Conservation (phyloP, 2,329 filamentous ascomycete species). For the Botrytis pseudocinerea region DNA sequence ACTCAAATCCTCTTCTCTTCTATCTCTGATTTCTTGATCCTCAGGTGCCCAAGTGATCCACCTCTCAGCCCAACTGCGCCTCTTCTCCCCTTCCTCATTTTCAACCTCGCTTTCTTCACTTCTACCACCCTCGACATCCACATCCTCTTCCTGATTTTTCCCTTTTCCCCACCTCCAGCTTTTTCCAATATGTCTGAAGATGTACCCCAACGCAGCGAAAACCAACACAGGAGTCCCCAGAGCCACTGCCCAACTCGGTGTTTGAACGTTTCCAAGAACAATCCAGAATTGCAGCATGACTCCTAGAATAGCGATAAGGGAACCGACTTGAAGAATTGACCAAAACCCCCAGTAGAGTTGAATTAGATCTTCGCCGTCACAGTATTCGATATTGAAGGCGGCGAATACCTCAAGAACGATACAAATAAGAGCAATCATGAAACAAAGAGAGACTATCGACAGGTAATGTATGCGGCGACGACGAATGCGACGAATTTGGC, state of each 20-base stretch:
- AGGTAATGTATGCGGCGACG: constrained; percentile 43
- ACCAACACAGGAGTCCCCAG: constrained; percentile 61
- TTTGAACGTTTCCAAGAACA: constrained; percentile 49
- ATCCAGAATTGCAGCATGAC: constrained; percentile 56
- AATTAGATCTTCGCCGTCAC: constrained; percentile 61
- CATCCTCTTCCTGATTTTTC: not conserved
- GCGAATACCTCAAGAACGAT: constrained; percentile 56
- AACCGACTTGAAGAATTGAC: constrained; percentile 60
- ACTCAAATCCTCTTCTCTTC: not conserved
- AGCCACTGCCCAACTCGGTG: constrained; percentile 61
- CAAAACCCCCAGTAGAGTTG: constrained; percentile 61
- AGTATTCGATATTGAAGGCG: constrained; percentile 48
- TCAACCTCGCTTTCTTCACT: not conserved
- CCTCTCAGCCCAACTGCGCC: not conserved
- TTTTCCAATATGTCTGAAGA: constrained; percentile 20
- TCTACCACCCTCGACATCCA: not conserved
- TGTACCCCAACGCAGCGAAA: constrained; percentile 49
- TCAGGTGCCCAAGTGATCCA: constrained; percentile 18
- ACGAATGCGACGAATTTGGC: constrained; percentile 13
- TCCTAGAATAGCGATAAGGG: constrained; percentile 58
- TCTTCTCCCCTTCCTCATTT: not conserved
- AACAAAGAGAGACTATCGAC: constrained; percentile 47
- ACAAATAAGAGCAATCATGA: constrained; percentile 47
- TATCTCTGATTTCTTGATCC: not conserved
- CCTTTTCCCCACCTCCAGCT: constrained; percentile 4